Percentiles rank a stretch among this genome's conserved stretches.
phyloP scores from a whole-genome alignment of 164 flowering plant species.

The Vitis rotundifolia region DNA sequence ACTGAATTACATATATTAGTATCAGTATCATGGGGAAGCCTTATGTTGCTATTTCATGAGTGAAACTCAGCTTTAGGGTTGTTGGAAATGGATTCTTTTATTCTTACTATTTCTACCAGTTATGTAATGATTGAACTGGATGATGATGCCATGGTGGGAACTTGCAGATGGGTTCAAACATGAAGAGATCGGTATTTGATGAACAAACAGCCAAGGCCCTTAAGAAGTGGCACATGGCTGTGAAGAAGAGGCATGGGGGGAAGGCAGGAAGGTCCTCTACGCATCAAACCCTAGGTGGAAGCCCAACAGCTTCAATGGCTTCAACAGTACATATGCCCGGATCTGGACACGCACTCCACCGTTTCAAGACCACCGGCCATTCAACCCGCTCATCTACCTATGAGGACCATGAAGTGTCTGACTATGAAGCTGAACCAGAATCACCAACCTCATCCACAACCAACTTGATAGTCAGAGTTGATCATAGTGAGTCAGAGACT shows the following conservation, averaged over 20 bases:
- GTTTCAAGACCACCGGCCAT: conserved; percentile 61
- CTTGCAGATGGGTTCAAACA: conserved; percentile 65
- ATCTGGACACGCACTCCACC: conserved; percentile 36
- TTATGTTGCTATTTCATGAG: no score
- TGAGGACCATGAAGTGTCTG: conserved; percentile 41
- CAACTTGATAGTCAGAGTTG: conserved; percentile 28
- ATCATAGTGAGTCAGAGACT: conserved; percentile 12
- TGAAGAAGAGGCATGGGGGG: conserved; percentile 40
- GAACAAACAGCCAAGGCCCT: conserved; percentile 68
- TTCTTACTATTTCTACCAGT: not conserved
- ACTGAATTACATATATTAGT: not conserved
- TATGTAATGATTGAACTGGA: not conserved
- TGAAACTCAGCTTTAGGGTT: no score
- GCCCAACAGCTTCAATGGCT: conserved; percentile 20
- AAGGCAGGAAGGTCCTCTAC: conserved; percentile 35
- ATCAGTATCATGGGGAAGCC: not conserved
- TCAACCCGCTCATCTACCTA: conserved; percentile 27
- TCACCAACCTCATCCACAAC: conserved; percentile 20
- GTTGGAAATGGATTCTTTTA: not conserved
- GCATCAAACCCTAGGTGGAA: conserved; percentile 28
- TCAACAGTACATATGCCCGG: conserved; percentile 25
- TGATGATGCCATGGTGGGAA: not conserved
- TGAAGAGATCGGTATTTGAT: conserved; percentile 60
- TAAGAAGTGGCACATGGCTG: conserved; percentile 63
- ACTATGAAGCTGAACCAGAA: conserved; percentile 38